Conservation (phyloP, 257 asterid genomes). For the Forsythia viridissima region DNA sequence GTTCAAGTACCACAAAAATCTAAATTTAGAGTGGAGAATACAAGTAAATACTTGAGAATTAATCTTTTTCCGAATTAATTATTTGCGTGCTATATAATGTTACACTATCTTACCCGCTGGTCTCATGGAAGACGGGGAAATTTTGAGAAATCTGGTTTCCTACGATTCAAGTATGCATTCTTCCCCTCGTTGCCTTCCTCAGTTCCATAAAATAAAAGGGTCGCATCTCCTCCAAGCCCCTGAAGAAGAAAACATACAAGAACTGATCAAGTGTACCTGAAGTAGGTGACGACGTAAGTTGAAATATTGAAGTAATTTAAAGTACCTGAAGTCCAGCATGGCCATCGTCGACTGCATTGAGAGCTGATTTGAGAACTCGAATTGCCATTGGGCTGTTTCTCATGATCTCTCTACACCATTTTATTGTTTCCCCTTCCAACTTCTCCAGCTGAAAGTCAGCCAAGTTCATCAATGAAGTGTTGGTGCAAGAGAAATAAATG, state of each 20-base stretch:
- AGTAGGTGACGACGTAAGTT: background rate
- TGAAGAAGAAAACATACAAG: constrained; percentile 13
- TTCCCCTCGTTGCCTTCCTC: constrained; percentile 95
- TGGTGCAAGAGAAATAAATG: background rate
- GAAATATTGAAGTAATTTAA: background rate
- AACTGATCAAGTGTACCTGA: background rate
- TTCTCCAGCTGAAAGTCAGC: constrained; percentile 49
- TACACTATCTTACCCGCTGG: no score
- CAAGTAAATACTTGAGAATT: background rate
- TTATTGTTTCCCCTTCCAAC: constrained; percentile 80
- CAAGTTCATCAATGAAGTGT: background rate
- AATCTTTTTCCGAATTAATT: no score
- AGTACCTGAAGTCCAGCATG: constrained; percentile 94
- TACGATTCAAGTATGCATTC: constrained; percentile 60
- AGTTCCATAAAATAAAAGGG: constrained; percentile 84
- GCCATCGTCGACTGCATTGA: constrained; percentile 94
- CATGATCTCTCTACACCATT: constrained; percentile 89
- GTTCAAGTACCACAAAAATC: background rate
- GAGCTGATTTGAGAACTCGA: constrained; percentile 80
- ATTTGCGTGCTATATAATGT: no score
- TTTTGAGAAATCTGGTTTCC: constrained; percentile 83
- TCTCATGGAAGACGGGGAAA: constrained; percentile 69
- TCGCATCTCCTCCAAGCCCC: constrained; percentile 93
- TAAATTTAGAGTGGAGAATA: background rate
- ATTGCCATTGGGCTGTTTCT: constrained; percentile 94